Percentiles rank a stretch among this genome's conserved stretches.
Evolutionary conservation across 1,139 yeast genomes (phyloP).

Genomic region (Candida mesenterica): DNA sequence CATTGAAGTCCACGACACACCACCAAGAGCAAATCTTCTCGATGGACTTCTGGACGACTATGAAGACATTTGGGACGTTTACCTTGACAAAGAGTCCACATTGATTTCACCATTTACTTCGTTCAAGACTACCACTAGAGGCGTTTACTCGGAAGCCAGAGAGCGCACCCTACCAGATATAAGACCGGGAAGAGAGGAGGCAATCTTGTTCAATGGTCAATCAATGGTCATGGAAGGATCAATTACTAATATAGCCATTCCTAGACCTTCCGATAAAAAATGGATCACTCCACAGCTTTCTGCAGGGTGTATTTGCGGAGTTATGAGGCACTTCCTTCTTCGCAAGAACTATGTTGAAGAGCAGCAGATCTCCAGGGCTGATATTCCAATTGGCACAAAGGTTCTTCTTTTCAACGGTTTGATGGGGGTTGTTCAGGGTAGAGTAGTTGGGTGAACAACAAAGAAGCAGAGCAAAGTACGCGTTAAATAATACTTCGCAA

Average conservation of each 20-base stretch:
- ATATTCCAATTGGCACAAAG: conserved; percentile 59
- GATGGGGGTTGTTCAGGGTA: conserved; percentile 74
- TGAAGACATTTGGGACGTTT: conserved; percentile 50
- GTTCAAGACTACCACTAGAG: conserved; percentile 80
- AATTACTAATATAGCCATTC: conserved; percentile 76
- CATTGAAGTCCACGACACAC: conserved; percentile 49
- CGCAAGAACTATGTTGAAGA: conserved; percentile 57
- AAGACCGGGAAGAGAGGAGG: conserved; percentile 55
- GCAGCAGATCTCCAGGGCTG: conserved; percentile 42
- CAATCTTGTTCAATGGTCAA: conserved; percentile 61
- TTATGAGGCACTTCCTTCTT: conserved; percentile 65
- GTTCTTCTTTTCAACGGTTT: conserved; percentile 78
- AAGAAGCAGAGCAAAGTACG: not conserved
- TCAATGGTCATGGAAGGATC: conserved; percentile 78
- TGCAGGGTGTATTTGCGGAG: conserved; percentile 86
- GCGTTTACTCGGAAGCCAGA: conserved; percentile 63
- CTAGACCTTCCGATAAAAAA: conserved; percentile 36
- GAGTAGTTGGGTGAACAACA: conserved; percentile 24
- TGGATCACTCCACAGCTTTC: conserved; percentile 83
- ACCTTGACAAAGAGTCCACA: conserved; percentile 54
- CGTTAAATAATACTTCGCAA: too few relatives aligned
- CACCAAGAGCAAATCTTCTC: conserved; percentile 37
- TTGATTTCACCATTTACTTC: conserved; percentile 76
- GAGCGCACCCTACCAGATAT: conserved; percentile 39
- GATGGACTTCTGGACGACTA: conserved; percentile 38